Conservation (phyloP, 2,329 filamentous ascomycete species). For the Sporothrix pseudoabietina region DNA sequence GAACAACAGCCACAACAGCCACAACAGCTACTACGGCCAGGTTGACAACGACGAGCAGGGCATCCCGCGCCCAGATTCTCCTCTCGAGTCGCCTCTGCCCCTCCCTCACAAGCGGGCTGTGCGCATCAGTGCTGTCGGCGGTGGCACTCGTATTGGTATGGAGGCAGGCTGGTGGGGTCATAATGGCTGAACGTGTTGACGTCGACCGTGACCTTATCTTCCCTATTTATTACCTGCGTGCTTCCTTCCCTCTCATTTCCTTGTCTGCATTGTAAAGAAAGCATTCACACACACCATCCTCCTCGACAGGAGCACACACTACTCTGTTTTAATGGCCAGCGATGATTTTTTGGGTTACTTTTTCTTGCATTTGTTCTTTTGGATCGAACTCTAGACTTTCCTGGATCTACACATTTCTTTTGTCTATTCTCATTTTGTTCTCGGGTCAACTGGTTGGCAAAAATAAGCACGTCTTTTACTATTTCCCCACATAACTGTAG, state of each 20-base stretch:
- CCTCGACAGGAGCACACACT: conserved; percentile 1
- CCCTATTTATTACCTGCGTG: not conserved
- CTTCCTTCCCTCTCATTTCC: conserved; percentile 4
- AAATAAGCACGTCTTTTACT: not conserved
- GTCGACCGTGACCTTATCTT: not conserved
- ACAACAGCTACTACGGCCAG: not conserved
- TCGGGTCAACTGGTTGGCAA: conserved; percentile 22
- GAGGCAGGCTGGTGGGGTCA: conserved; percentile 40
- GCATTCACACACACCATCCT: conserved; percentile 4
- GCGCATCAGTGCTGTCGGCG: conserved; percentile 44
- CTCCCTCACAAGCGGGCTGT: conserved; percentile 42
- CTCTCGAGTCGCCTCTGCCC: conserved; percentile 36
- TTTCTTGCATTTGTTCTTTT: not conserved
- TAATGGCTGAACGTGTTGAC: conserved; percentile 33
- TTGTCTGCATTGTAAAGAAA: conserved; percentile 4
- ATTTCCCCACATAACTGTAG: conserved; percentile 1
- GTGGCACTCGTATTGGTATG: conserved; percentile 31
- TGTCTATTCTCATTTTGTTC: not conserved
- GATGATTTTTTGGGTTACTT: not conserved
- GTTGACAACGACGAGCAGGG: conserved; percentile 29
- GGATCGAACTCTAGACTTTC: not conserved
- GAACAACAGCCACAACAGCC: not conserved
- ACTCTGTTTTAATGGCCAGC: conserved; percentile 12
- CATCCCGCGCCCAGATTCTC: conserved; percentile 42
- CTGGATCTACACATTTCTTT: not conserved